These are phyloP conservation scores for Scytalidium sp. DNA, from an alignment of 2,329 filamentous ascomycete species.

Conservation along the genomic window DNA sequence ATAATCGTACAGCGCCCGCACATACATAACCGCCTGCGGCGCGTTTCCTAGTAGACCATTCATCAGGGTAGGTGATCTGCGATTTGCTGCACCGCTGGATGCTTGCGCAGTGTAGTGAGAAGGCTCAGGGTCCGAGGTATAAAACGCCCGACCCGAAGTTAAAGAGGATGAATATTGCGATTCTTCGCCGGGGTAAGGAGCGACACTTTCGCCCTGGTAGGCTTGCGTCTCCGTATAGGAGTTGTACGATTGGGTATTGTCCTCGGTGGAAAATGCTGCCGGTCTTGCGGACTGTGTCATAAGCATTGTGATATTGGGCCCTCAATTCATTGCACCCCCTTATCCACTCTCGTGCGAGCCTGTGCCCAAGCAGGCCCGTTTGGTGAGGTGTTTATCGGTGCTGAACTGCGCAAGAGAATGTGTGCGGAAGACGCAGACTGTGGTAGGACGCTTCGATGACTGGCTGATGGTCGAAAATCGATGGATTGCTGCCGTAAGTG, in stretches of 20 bases:
- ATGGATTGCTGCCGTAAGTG: background rate
- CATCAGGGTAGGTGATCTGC: slow-evolving; percentile 41
- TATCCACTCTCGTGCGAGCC: background rate
- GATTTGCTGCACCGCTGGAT: slow-evolving; percentile 16
- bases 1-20: slow-evolving; percentile 96
- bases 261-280: slow-evolving; percentile 25
- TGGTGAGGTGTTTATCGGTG: background rate
- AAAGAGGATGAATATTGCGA: background rate
- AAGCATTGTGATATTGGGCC: slow-evolving; percentile 45
- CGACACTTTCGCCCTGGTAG: slow-evolving; percentile 12
- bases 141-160: slow-evolving; percentile 5
- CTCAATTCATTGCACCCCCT: slow-evolving; percentile 5
- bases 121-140: slow-evolving; percentile 8
- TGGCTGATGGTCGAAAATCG: background rate
- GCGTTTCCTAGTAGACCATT: slow-evolving; percentile 59
- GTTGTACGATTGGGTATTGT: slow-evolving; percentile 19
- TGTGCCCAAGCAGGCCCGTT: background rate
- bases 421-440: background rate
- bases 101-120: slow-evolving; percentile 12
- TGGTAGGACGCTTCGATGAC: background rate
- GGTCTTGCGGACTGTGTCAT: slow-evolving; percentile 38
- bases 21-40: slow-evolving; percentile 74
- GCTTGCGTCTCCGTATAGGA: slow-evolving; percentile 11
- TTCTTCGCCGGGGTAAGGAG: slow-evolving; percentile 13
- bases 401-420: background rate